These are phyloP conservation scores for Monilinia fructigena DNA, from an alignment of 2,329 filamentous ascomycete genomes.

Conservation along the genomic window DNA sequence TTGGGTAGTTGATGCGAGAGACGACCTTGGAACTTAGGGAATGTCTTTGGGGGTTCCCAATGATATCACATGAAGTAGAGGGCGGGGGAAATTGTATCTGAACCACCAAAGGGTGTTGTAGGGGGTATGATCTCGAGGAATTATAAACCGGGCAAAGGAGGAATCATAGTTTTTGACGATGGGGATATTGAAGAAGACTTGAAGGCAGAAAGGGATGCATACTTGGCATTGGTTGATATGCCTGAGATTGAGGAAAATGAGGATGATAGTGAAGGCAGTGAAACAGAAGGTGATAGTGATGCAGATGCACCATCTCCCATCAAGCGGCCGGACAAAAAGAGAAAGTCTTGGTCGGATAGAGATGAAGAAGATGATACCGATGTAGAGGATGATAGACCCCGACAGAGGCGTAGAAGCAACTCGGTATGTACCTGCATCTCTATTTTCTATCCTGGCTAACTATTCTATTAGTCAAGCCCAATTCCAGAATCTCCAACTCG, in stretches of 20 bases:
- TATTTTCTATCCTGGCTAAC: slow-evolving; percentile 29
- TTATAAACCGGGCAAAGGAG: slow-evolving; percentile 78
- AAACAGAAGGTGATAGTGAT: slow-evolving; percentile 56
- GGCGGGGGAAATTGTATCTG: slow-evolving; percentile 44
- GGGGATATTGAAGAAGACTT: slow-evolving; percentile 90
- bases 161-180: slow-evolving; percentile 92
- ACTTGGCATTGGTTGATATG: slow-evolving; percentile 84
- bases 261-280: slow-evolving; percentile 50
- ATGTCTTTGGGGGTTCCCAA: slow-evolving; percentile 80
- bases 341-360: slow-evolving; percentile 74
- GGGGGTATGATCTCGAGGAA: slow-evolving; percentile 68
- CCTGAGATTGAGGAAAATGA: slow-evolving; percentile 70
- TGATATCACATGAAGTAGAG: slow-evolving; percentile 47
- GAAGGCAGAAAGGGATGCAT: slow-evolving; percentile 71
- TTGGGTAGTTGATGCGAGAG: slow-evolving; percentile 87
- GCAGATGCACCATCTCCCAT: slow-evolving; percentile 54
- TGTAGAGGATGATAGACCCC: slow-evolving; percentile 70
- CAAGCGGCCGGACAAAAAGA: slow-evolving; percentile 59
- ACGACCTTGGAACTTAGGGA: slow-evolving; percentile 90
- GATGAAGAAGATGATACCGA: slow-evolving; percentile 61
- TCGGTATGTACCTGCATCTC: slow-evolving; percentile 57
- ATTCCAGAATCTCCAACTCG: slow-evolving; percentile 64
- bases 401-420: slow-evolving; percentile 81
- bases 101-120: slow-evolving; percentile 64
- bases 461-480: slow-evolving; percentile 54